Percentiles rank a stretch among this genome's conserved stretches.
These are phyloP conservation scores for Cytidiella melzeri DNA, from an alignment of 768 basidiomycete genomes.

Conservation along the genomic window DNA sequence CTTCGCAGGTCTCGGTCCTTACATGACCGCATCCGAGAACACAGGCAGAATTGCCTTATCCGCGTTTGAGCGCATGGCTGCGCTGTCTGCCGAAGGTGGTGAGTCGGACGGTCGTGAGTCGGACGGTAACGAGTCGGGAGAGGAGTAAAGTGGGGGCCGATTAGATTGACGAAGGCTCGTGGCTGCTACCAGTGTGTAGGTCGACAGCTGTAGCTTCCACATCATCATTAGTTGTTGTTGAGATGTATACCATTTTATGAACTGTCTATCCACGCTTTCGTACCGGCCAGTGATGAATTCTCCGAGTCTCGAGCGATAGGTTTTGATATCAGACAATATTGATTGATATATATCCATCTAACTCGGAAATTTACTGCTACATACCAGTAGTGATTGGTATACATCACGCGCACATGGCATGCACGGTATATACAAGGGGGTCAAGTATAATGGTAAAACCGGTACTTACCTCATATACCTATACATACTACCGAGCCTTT, in stretches of 20 bases:
- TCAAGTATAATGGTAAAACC: neutral
- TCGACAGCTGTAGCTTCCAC: neutral
- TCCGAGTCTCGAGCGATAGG: neutral
- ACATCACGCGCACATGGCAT: neutral
- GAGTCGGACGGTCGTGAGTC: neutral
- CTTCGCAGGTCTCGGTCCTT: neutral
- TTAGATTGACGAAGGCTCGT: too few species aligned
- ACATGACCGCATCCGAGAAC: neutral
- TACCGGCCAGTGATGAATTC: neutral
- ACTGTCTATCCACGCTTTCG: neutral
- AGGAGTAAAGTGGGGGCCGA: too few species aligned
- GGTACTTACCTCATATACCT: neutral
- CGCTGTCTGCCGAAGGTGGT: neutral
- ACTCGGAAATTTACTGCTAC: neutral
- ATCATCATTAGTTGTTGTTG: neutral
- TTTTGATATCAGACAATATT: neutral
- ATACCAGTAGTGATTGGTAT: neutral
- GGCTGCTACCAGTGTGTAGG: neutral
- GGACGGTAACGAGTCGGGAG: too few species aligned
- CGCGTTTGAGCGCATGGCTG: neutral
- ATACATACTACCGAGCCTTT: neutral
- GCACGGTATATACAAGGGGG: neutral
- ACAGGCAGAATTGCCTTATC: neutral
- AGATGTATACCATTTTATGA: neutral
- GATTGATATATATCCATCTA: neutral